Conservation (phyloP, 805 yeast species). For the Spathaspora arborariae region DNA sequence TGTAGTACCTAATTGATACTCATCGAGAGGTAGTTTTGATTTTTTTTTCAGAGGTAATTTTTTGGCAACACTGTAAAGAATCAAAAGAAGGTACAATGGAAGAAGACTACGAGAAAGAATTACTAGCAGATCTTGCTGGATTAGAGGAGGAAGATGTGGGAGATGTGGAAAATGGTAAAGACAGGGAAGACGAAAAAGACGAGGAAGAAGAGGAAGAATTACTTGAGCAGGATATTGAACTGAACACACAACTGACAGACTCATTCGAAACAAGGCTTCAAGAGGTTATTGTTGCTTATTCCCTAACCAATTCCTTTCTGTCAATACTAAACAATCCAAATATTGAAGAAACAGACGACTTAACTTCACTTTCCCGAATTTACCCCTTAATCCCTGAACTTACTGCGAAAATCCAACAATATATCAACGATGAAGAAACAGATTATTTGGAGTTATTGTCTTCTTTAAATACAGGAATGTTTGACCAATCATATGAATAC, state of each 20-base stretch:
- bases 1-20: not conserved
- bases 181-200: too few species aligned
- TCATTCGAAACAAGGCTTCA: conserved; percentile 13
- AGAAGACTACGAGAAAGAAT: conserved; percentile 38
- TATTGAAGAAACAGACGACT: conserved; percentile 16
- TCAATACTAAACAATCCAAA: conserved; percentile 17
- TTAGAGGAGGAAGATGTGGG: conserved; percentile 21
- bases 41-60: not conserved
- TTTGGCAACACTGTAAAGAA: not conserved
- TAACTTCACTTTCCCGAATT: conserved; percentile 19
- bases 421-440: conserved; percentile 19
- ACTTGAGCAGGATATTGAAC: not conserved
- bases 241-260: not conserved
- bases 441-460: conserved; percentile 31
- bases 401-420: conserved; percentile 16
- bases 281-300: conserved; percentile 7
- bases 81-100: not conserved
- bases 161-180: too few species aligned
- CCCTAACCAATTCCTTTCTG: conserved; percentile 11
- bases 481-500: conserved; percentile 34
- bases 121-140: conserved; percentile 40
- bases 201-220: conserved; percentile 9
- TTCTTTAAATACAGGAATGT: conserved; percentile 20
- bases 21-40: not conserved
- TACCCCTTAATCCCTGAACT: conserved; percentile 21